phyloP scores from a whole-genome alignment of 2,329 filamentous ascomycete genomes.

The Aspergillus hiratsukae region DNA sequence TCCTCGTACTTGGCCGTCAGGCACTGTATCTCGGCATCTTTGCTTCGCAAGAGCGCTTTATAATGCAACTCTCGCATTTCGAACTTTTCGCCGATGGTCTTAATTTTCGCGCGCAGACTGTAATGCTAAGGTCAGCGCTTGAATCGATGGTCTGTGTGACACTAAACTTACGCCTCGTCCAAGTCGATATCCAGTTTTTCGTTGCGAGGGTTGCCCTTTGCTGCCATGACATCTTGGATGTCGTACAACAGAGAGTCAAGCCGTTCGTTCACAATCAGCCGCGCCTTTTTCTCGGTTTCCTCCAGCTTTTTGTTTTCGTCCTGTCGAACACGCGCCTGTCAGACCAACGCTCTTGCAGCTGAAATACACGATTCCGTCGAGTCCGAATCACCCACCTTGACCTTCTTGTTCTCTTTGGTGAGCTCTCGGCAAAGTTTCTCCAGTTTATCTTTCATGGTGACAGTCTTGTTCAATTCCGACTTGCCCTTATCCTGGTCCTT shows the following conservation, averaged over 20 bases:
- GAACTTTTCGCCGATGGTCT: slow-evolving; percentile 94
- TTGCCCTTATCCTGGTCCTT: slow-evolving; percentile 92
- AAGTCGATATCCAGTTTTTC: slow-evolving; percentile 79
- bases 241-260: slow-evolving; percentile 76
- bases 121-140: slow-evolving; percentile 17
- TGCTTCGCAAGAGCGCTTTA: slow-evolving; percentile 83
- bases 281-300: slow-evolving; percentile 77
- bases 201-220: slow-evolving; percentile 77
- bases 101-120: slow-evolving; percentile 67
- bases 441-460: slow-evolving; percentile 88
- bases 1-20: slow-evolving; percentile 84
- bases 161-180: slow-evolving; percentile 70
- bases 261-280: slow-evolving; percentile 78
- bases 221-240: slow-evolving; percentile 81
- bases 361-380: not conserved
- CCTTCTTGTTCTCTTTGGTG: slow-evolving; percentile 95
- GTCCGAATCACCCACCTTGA: slow-evolving; percentile 63
- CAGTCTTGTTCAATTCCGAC: slow-evolving; percentile 83
- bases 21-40: slow-evolving; percentile 92
- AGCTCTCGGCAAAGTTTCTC: slow-evolving; percentile 94
- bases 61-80: slow-evolving; percentile 94
- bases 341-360: slow-evolving; percentile 5
- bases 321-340: slow-evolving; percentile 39
- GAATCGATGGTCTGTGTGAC: slow-evolving; percentile 3
- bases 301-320: slow-evolving; percentile 91